Base-by-base conservation (phyloP, 768 basidiomycete genomes). In the Leccinum incarnatum region DNA sequence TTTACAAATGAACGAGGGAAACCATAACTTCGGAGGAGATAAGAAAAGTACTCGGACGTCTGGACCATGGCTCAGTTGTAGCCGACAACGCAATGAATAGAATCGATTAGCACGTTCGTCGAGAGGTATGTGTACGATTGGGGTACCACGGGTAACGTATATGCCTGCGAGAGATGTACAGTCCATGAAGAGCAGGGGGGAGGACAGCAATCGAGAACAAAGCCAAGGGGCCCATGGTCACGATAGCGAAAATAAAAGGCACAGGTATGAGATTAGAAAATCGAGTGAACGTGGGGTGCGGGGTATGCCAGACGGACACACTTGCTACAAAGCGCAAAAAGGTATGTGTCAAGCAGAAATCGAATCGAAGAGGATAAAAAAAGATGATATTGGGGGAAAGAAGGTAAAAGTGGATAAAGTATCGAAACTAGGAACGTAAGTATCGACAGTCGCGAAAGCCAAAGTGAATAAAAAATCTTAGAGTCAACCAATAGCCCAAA, bases 401-500 rank as follows among this genome's bases (percentile, higher is more conserved):
- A 65, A 55, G 65, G 62, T 65, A 72, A 64, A 75, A 67, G 69
- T 66, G 62, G 53, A 69, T 69, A 74, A 70, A 36, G 65, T 67
- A 69, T 61, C 57, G 55, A 29, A 67, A 61, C 57, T 61, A 66
- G 7, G 45, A 66, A 69, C 29, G 32, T 55, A 70, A 70, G 62
- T 63, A 71, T 65, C 47, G 62, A 69, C 67, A 21, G 23, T 67
- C 59, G 60, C 61, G 69, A 72, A 77, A 67, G 72, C 61, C 70
- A 74, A 45, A 78, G 74, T 71, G 69, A 77, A 80, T 80, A 81
- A 81, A 79, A 74, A 80, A 74, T 34, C 32, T 34, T 14, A 65
- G 72, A 70, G 74, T 77, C 82, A 85, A 84, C 82, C 81, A 84
- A 84, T 77, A 84, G 81, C 84, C 82, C 81, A 82, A 81, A 60